Evolutionary conservation across 768 basidiomycete genomes (phyloP).

Genomic region (Hygrophorus pudorinus): DNA sequence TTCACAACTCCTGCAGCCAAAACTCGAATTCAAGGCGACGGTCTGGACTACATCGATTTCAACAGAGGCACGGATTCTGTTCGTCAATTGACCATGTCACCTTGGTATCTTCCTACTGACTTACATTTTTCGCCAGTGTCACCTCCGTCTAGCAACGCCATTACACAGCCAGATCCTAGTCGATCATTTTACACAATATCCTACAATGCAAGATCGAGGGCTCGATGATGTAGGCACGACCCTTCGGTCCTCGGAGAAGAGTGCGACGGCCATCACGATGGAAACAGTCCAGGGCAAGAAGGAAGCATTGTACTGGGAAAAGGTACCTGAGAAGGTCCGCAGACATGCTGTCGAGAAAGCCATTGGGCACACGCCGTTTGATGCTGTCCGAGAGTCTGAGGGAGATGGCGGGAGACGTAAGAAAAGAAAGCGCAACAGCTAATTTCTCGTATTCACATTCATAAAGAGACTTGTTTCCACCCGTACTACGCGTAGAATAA

Average conservation of each 20-base stretch:
- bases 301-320: constrained; percentile 72
- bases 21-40: constrained; percentile 15
- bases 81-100: constrained; percentile 19
- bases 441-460: too few relatives aligned
- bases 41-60: constrained; percentile 73
- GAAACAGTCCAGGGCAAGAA: constrained; percentile 54
- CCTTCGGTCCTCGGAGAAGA: constrained; percentile 1
- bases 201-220: constrained; percentile 34
- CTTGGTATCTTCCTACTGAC: background rate
- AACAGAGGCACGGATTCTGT: constrained; percentile 70
- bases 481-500: too few relatives aligned
- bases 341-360: constrained; percentile 48
- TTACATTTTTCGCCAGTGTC: constrained; percentile 37
- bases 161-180: constrained; percentile 35
- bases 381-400: constrained; percentile 2
- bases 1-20: constrained; percentile 15
- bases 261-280: constrained; percentile 25
- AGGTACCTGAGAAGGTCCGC: constrained; percentile 65
- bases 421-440: constrained; percentile 1
- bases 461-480: too few relatives aligned
- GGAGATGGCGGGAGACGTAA: background rate
- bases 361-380: constrained; percentile 9
- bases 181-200: constrained; percentile 29
- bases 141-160: constrained; percentile 56
- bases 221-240: constrained; percentile 42